Percentiles rank a stretch among this genome's conserved stretches.
These are phyloP conservation scores for Quercus lobata DNA, from an alignment of 331 rosid genomes.

Conservation along the genomic window DNA sequence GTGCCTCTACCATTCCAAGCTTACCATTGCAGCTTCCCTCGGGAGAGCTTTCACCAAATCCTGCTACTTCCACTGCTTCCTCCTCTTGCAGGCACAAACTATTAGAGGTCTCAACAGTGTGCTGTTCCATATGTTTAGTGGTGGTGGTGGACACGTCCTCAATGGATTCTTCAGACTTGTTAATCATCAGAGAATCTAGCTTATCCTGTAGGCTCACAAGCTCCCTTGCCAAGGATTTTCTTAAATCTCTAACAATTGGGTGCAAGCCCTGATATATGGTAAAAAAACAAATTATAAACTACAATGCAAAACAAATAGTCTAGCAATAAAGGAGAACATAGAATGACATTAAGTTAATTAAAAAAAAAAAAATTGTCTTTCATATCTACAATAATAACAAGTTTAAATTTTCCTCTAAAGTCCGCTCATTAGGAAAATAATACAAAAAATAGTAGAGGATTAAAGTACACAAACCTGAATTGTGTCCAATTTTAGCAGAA, in stretches of 20 bases:
- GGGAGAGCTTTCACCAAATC: background rate
- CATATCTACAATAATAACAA: no score
- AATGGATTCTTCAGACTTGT: slow-evolving; percentile 20
- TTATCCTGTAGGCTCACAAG: slow-evolving; percentile 65
- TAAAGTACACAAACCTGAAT: slow-evolving; percentile 49
- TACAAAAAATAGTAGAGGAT: background rate
- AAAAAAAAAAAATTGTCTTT: no score
- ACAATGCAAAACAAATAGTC: background rate
- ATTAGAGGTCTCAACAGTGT: background rate
- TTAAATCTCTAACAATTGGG: slow-evolving; percentile 57
- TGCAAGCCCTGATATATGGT: slow-evolving; percentile 53
- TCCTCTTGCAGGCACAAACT: slow-evolving; percentile 9
- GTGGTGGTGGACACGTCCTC: background rate
- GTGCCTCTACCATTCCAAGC: background rate
- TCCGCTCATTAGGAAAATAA: background rate
- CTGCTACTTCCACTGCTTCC: slow-evolving; percentile 2
- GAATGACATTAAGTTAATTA: background rate
- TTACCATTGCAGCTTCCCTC: background rate
- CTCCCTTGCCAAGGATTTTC: slow-evolving; percentile 83
- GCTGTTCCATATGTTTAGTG: slow-evolving; percentile 10
- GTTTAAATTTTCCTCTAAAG: no score
- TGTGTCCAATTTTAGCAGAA: slow-evolving; percentile 66
- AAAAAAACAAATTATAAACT: background rate
- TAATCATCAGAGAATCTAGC: slow-evolving; percentile 41
- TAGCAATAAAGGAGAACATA: background rate